Percentiles rank a stretch among this genome's conserved stretches.
phyloP scores from a whole-genome alignment of 179 eudicot genomes.

The Actinidia arguta region DNA sequence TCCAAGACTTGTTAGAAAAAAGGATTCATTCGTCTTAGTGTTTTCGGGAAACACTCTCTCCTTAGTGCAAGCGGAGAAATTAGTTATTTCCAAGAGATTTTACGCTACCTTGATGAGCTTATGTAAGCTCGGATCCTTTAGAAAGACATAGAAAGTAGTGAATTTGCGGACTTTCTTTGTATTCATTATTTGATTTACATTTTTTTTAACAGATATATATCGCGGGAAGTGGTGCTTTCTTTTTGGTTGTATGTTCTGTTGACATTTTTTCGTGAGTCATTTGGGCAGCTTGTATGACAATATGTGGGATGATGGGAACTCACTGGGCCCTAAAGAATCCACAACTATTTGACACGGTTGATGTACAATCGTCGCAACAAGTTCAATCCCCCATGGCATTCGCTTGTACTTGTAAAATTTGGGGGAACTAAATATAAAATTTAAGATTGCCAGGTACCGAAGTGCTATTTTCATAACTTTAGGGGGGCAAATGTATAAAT shows the following conservation, averaged over 20 bases:
- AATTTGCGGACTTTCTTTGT: background rate
- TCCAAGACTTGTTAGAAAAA: too few relatives aligned
- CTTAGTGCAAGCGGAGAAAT: constrained; percentile 97
- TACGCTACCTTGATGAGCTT: constrained; percentile 85
- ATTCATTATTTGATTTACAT: background rate
- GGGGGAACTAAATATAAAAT: too few relatives aligned
- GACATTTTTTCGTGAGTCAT: constrained; percentile 9
- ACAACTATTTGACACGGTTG: constrained; percentile 80
- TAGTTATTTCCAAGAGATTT: constrained; percentile 94
- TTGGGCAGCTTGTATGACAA: constrained; percentile 76
- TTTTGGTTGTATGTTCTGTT: background rate
- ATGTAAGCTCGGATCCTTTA: constrained; percentile 55
- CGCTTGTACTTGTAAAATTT: too few relatives aligned
- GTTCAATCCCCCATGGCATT: constrained; percentile 88
- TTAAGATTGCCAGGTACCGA: too few relatives aligned
- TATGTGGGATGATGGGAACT: constrained; percentile 99
- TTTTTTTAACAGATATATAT: background rate
- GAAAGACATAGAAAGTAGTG: background rate
- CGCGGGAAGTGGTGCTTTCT: background rate
- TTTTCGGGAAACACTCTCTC: constrained; percentile 93
- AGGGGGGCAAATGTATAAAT: too few relatives aligned
- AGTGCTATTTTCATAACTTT: too few relatives aligned
- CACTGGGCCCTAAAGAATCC: constrained; percentile 95
- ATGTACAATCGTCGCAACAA: constrained; percentile 99
- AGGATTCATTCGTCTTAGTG: too few relatives aligned